phyloP scores from a whole-genome alignment of 2,329 filamentous ascomycete genomes.

The Hymenoscyphus albidus region DNA sequence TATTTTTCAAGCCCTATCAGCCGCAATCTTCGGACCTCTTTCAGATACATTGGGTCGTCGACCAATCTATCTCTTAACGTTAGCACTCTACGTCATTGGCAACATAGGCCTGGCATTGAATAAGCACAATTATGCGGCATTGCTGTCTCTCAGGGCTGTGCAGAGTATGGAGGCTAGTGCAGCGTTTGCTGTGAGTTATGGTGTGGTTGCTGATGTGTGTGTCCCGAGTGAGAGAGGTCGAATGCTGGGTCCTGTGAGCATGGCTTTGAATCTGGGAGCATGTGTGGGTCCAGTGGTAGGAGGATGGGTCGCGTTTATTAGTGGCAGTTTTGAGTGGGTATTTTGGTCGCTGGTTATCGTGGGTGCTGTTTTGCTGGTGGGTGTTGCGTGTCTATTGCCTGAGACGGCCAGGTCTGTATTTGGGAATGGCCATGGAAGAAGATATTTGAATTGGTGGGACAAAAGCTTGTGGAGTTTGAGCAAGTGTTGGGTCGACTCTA shows the following conservation, averaged over 20 bases:
- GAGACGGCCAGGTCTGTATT: conserved; percentile 41
- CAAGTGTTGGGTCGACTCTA: not conserved
- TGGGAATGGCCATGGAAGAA: conserved; percentile 32
- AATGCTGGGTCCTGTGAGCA: conserved; percentile 35
- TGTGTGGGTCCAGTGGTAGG: conserved; percentile 33
- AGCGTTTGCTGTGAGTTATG: conserved; percentile 56
- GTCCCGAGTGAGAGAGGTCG: conserved; percentile 64
- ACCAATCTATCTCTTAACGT: conserved; percentile 49
- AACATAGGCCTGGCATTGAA: conserved; percentile 48
- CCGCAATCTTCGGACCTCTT: conserved; percentile 51
- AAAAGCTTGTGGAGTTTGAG: not conserved
- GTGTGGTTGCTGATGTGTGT: conserved; percentile 65
- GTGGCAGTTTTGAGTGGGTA: conserved; percentile 36
- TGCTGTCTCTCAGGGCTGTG: conserved; percentile 51
- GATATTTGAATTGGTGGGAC: not conserved
- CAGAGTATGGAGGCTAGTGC: conserved; percentile 58
- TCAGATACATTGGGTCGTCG: conserved; percentile 51
- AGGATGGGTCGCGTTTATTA: conserved; percentile 21
- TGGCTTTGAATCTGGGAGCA: conserved; percentile 2
- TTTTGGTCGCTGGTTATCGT: conserved; percentile 36
- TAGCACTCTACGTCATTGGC: conserved; percentile 49
- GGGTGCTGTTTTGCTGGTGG: conserved; percentile 33
- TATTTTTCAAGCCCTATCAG: conserved; percentile 52
- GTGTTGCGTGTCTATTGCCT: conserved; percentile 38
- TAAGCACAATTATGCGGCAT: conserved; percentile 40